phyloP scores from a whole-genome alignment of 345 rosid genomes.

The Dipteronia sinensis region DNA sequence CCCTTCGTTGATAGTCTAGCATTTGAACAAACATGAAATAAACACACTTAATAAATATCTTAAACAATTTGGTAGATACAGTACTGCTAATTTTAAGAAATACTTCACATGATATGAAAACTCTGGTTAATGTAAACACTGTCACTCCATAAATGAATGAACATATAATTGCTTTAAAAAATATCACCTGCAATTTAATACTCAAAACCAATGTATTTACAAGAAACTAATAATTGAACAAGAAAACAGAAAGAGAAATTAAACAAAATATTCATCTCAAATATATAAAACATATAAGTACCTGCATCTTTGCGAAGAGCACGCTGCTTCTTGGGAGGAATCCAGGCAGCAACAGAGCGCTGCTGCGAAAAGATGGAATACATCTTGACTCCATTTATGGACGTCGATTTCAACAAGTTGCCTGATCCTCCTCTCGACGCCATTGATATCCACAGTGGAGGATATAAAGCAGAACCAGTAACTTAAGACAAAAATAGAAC shows the following conservation, averaged over 20 bases:
- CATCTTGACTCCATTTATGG: conserved; percentile 77
- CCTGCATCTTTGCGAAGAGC: conserved; percentile 74
- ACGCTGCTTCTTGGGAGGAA: conserved; percentile 70
- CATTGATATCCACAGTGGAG: neutral
- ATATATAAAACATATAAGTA: conserved; percentile 22
- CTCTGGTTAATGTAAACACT: neutral
- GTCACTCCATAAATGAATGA: neutral
- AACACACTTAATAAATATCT: neutral
- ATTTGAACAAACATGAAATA: conserved; percentile 9
- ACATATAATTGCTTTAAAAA: neutral
- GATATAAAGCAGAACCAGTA: too few relatives aligned
- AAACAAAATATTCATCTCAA: neutral
- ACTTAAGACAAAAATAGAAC: too few relatives aligned
- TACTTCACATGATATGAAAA: neutral
- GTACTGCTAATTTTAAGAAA: neutral
- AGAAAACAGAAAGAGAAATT: neutral
- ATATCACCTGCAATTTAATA: neutral
- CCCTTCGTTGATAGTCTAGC: conserved; percentile 45
- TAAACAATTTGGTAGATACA: neutral
- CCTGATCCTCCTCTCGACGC: conserved; percentile 44
- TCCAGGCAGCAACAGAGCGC: conserved; percentile 69
- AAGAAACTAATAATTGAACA: neutral
- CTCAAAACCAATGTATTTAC: too few relatives aligned
- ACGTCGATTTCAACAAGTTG: conserved; percentile 63
- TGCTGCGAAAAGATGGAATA: conserved; percentile 68